phyloP scores from a whole-genome alignment of 2,329 filamentous ascomycete genomes.

The Fusarium sublunatum region DNA sequence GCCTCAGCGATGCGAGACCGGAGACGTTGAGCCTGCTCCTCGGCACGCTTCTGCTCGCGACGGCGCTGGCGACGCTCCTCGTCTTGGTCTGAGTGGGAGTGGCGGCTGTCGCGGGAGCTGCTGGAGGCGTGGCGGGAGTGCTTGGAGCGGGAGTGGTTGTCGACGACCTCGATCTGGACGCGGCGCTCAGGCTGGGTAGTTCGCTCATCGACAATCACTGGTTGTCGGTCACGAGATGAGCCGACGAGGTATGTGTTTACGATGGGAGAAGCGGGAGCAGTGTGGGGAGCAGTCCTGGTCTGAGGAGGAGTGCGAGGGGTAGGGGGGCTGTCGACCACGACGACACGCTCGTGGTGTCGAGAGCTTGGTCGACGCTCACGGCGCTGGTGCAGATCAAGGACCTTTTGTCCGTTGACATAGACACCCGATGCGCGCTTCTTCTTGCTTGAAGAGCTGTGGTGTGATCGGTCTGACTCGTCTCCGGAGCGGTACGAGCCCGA shows the following conservation, averaged over 20 bases:
- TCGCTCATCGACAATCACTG: conserved; percentile 55
- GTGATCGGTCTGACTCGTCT: conserved; percentile 53
- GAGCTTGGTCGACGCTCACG: conserved; percentile 45
- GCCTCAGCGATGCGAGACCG: conserved; percentile 54
- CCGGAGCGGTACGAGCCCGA: conserved; percentile 51
- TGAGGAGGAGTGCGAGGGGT: conserved; percentile 61
- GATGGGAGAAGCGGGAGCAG: conserved; percentile 55
- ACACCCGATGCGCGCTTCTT: conserved; percentile 51
- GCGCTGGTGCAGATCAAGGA: conserved; percentile 49
- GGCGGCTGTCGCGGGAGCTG: conserved; percentile 51
- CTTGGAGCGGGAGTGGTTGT: conserved; percentile 46
- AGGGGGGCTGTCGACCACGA: conserved; percentile 59
- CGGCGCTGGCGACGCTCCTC: conserved; percentile 43
- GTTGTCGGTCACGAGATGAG: conserved; percentile 45
- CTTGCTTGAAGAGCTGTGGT: conserved; percentile 48
- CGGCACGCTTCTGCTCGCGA: conserved; percentile 44
- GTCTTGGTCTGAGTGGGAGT: conserved; percentile 49
- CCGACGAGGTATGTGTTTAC: conserved; percentile 44
- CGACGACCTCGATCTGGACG: conserved; percentile 54
- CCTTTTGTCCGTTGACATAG: conserved; percentile 54
- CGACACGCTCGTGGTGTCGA: conserved; percentile 55
- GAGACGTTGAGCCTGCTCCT: conserved; percentile 47
- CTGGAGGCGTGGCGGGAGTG: conserved; percentile 54
- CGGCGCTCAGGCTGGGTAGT: conserved; percentile 41
- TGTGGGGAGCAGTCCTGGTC: conserved; percentile 53